These are phyloP conservation scores for Geotrichum restrictum DNA, from an alignment of 1,139 yeast species.

Conservation along the genomic window DNA sequence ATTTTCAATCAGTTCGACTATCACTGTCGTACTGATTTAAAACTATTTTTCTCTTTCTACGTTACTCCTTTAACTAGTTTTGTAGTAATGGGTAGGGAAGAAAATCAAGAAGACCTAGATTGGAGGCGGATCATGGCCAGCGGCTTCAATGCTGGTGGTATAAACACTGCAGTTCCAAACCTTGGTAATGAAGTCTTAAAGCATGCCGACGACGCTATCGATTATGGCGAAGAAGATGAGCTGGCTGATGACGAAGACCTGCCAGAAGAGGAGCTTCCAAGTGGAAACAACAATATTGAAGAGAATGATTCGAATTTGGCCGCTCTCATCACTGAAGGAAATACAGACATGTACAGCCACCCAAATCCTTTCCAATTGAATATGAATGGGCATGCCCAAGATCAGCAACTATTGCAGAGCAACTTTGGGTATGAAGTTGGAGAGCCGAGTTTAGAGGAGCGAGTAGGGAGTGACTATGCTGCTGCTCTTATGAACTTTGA, in stretches of 20 bases:
- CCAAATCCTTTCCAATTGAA: background rate
- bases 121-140: conserved; percentile 30
- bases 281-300: conserved; percentile 26
- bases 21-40: background rate
- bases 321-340: conserved; percentile 9
- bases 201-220: conserved; percentile 93
- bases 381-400: background rate
- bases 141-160: conserved; percentile 27
- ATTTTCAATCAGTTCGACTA: background rate
- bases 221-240: conserved; percentile 92
- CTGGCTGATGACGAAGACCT: conserved; percentile 75
- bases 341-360: background rate
- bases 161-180: conserved; percentile 27
- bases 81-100: conserved; percentile 9
- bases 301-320: conserved; percentile 32
- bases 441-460: conserved; percentile 22
- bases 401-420: background rate
- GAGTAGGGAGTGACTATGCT: conserved; percentile 24
- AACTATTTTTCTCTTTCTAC: background rate
- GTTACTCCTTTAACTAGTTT: background rate
- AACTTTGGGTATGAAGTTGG: conserved; percentile 5
- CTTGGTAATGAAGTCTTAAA: conserved; percentile 39
- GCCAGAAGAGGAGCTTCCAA: conserved; percentile 43
- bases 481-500: conserved; percentile 22
- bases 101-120: conserved; percentile 27